These are phyloP conservation scores for Beauveria bassiana DNA, from an alignment of 2,329 filamentous ascomycete genomes.

Conservation along the genomic window DNA sequence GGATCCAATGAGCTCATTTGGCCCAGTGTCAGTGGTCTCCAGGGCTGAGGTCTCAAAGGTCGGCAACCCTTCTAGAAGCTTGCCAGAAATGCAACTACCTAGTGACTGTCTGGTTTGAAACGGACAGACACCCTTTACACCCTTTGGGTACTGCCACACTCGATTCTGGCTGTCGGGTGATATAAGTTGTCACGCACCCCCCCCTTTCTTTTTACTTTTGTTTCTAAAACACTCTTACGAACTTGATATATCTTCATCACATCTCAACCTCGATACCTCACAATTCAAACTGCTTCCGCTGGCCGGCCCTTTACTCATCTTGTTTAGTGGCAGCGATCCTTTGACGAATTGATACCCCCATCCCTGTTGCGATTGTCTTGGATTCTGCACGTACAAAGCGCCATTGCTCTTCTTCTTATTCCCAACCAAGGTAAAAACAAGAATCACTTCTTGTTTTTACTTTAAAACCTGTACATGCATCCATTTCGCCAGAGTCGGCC, in stretches of 20 bases:
- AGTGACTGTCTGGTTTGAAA: background rate
- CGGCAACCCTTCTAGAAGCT: slow-evolving; percentile 6
- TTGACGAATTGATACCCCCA: background rate
- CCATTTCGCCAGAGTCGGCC: slow-evolving; percentile 7
- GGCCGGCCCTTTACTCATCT: background rate
- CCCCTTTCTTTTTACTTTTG: background rate
- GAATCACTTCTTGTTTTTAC: slow-evolving; percentile 2
- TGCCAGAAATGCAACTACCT: background rate
- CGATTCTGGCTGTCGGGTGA: slow-evolving; percentile 3
- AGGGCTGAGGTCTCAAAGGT: slow-evolving; percentile 4
- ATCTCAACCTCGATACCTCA: background rate
- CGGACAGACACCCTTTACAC: background rate
- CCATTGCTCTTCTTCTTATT: background rate
- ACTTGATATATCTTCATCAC: background rate
- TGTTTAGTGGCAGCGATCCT: background rate
- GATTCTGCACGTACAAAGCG: background rate
- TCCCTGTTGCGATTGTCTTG: background rate
- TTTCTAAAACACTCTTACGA: background rate
- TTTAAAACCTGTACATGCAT: slow-evolving; percentile 2
- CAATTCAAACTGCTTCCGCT: background rate
- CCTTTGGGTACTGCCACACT: slow-evolving; percentile 7
- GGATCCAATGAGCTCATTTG: slow-evolving; percentile 6
- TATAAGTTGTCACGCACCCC: slow-evolving; percentile 7
- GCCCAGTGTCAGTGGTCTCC: background rate
- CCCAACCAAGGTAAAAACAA: background rate